These are phyloP conservation scores for Edaphochlamys debaryana DNA, from an alignment of 139 green algal species.

Conservation along the genomic window DNA sequence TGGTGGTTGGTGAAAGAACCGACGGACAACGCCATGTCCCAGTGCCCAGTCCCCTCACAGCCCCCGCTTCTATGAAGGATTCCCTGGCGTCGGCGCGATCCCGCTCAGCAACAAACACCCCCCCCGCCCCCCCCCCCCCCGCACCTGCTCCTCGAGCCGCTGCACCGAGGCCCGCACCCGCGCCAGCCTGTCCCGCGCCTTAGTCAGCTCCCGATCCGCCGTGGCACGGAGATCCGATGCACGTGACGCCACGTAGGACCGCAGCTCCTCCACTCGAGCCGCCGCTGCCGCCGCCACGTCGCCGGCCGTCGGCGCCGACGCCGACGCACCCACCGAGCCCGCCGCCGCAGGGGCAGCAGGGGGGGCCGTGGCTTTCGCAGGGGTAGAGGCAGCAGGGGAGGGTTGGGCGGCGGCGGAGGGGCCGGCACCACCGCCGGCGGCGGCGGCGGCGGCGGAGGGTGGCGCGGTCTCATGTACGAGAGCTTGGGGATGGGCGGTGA, in stretches of 20 bases:
- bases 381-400: neutral
- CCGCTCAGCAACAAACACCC: no score
- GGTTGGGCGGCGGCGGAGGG: no score
- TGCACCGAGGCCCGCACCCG: neutral
- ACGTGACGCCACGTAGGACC: neutral
- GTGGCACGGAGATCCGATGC: slow-evolving; percentile 1
- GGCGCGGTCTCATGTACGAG: neutral
- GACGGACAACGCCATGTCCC: no score
- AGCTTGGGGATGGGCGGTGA: neutral
- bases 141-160: slow-evolving; percentile 6
- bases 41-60: no score
- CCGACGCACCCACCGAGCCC: neutral
- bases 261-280: neutral
- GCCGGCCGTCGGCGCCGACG: neutral
- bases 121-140: no score
- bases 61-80: no score
- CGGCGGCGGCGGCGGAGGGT: neutral
- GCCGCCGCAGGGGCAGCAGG: neutral
- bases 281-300: neutral
- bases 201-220: slow-evolving; percentile 19
- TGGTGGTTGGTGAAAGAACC: no score
- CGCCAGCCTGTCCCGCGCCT: neutral
- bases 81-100: no score
- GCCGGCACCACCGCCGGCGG: neutral
- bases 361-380: neutral